These are phyloP conservation scores for Aspergillus glaucus DNA, from an alignment of 2,329 filamentous ascomycete species.

Conservation along the genomic window DNA sequence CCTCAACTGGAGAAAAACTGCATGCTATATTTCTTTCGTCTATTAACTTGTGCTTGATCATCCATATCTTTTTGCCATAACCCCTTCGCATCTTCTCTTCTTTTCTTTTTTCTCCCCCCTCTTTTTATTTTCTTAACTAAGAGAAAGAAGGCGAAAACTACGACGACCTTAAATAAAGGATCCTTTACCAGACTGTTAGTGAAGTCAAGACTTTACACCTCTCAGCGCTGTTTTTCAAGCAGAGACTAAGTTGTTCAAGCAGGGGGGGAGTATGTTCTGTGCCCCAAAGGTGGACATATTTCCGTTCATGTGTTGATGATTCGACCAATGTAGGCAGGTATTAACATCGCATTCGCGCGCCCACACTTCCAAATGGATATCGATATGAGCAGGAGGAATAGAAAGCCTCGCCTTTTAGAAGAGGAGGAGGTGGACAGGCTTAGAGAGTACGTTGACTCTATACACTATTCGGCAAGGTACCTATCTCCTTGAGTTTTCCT, in stretches of 20 bases:
- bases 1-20: too few species aligned
- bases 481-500: constrained; percentile 16
- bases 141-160: too few species aligned
- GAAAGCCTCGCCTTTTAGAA: constrained; percentile 70
- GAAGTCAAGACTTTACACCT: neutral
- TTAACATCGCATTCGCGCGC: neutral
- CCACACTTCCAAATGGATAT: constrained; percentile 44
- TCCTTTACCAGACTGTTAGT: too few species aligned
- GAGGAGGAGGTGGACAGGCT: constrained; percentile 76
- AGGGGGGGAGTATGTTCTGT: neutral
- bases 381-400: constrained; percentile 80
- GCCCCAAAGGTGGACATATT: neutral
- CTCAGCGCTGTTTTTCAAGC: neutral
- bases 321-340: neutral
- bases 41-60: too few species aligned
- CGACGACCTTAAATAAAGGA: too few species aligned
- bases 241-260: neutral
- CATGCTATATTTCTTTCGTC: too few species aligned
- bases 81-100: too few species aligned
- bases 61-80: too few species aligned
- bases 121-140: too few species aligned
- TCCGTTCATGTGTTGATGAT: neutral
- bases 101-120: too few species aligned
- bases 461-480: constrained; percentile 91
- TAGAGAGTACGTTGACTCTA: constrained; percentile 86